These are phyloP conservation scores for Vaccinium myrtillus DNA, from an alignment of 148 eudicot species.

Conservation along the genomic window DNA sequence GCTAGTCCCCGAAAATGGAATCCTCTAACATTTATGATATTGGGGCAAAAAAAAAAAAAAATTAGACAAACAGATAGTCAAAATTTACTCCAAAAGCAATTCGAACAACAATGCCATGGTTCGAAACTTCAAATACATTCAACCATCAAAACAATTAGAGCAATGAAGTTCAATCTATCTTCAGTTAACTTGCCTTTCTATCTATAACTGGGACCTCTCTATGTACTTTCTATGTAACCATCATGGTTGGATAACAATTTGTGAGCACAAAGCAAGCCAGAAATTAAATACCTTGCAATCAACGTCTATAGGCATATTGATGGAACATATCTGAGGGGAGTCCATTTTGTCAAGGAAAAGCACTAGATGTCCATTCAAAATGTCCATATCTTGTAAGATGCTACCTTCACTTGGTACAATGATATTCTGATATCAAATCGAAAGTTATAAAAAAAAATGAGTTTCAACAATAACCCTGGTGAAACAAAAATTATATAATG, in stretches of 20 bases:
- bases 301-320: conserved; percentile 56
- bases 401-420: conserved; percentile 67
- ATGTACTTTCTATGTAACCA: neutral
- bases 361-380: conserved; percentile 71
- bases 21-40: neutral
- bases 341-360: conserved; percentile 59
- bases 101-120: neutral
- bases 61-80: neutral
- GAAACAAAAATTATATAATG: neutral
- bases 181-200: conserved; percentile 6
- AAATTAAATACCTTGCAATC: conserved; percentile 48
- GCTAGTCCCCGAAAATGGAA: neutral
- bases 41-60: neutral
- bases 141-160: neutral
- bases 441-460: neutral
- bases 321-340: conserved; percentile 61
- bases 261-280: neutral
- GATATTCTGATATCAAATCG: conserved; percentile 43
- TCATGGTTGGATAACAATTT: neutral
- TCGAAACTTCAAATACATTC: neutral
- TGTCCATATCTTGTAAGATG: conserved; percentile 78
- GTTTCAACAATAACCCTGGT: neutral
- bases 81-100: neutral
- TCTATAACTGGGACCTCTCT: neutral
- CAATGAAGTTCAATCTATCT: neutral